These are phyloP conservation scores for Aspergillus terreus DNA, from an alignment of 2,329 filamentous ascomycete genomes.

Conservation along the genomic window DNA sequence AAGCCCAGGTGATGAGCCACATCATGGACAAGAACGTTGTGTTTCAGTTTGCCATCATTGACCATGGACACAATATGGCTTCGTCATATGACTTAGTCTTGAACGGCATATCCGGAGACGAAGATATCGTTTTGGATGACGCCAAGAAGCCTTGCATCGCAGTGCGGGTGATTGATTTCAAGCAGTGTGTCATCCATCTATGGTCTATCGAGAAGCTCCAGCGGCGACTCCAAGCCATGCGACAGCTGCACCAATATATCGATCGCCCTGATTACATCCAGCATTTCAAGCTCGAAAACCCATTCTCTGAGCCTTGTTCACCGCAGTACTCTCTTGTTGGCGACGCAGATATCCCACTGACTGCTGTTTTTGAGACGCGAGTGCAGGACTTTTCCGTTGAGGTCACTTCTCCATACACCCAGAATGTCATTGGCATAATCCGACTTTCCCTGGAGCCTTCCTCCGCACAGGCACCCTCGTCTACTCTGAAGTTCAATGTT, in stretches of 20 bases:
- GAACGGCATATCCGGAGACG: conserved; percentile 82
- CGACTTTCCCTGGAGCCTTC: conserved; percentile 90
- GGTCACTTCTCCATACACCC: conserved; percentile 87
- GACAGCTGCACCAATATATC: conserved; percentile 94
- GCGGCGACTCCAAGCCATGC: conserved; percentile 83
- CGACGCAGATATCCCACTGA: conserved; percentile 86
- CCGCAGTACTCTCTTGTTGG: conserved; percentile 89
- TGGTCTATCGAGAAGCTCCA: conserved; percentile 95
- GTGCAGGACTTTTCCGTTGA: conserved; percentile 94
- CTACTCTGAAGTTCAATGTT: conserved; percentile 95
- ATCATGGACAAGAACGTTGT: conserved; percentile 89
- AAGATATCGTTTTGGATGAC: conserved; percentile 76
- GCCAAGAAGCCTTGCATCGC: conserved; percentile 86
- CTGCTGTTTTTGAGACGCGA: conserved; percentile 87
- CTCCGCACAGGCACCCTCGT: conserved; percentile 84
- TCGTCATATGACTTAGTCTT: conserved; percentile 97
- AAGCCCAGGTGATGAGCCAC: conserved; percentile 97
- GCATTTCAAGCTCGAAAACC: conserved; percentile 88
- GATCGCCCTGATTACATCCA: conserved; percentile 92
- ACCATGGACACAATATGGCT: conserved; percentile 79
- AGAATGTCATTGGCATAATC: conserved; percentile 84
- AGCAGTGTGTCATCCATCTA: conserved; percentile 76
- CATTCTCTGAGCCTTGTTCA: conserved; percentile 86
- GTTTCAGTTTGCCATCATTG: conserved; percentile 92
- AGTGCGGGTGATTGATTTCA: conserved; percentile 86